These are phyloP conservation scores for Rhodotorula babjevae DNA, from an alignment of 768 basidiomycete genomes.

Conservation along the genomic window DNA sequence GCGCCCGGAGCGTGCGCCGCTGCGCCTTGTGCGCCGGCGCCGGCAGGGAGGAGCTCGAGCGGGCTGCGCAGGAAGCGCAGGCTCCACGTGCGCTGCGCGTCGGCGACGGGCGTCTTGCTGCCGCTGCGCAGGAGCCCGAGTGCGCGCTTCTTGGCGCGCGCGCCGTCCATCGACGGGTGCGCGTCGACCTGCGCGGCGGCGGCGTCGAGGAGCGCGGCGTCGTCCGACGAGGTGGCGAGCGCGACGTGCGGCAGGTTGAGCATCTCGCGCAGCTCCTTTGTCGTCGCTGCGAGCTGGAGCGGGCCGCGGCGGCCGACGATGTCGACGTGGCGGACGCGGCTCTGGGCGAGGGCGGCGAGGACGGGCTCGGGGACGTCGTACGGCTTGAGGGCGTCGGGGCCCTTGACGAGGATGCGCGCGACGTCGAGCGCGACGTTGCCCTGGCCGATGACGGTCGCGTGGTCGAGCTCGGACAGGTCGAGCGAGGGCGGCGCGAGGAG, in stretches of 20 bases:
- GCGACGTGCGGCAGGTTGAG: conserved; percentile 59
- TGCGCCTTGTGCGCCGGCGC: not conserved
- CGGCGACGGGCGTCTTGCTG: conserved; percentile 52
- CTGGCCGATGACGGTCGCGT: conserved; percentile 83
- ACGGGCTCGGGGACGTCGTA: conserved; percentile 77
- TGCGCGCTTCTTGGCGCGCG: conserved; percentile 48
- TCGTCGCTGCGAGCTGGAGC: conserved; percentile 80
- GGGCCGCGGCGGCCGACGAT: conserved; percentile 84
- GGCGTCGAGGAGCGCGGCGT: conserved; percentile 40
- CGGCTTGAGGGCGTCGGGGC: conserved; percentile 57
- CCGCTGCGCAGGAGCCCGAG: conserved; percentile 48
- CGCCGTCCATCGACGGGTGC: conserved; percentile 40
- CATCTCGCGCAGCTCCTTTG: conserved; percentile 88
- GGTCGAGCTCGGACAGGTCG: conserved; percentile 55
- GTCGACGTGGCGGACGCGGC: conserved; percentile 67
- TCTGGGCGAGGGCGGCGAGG: conserved; percentile 61
- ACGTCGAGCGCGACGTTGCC: conserved; percentile 93
- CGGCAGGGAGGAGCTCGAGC: conserved; percentile 44
- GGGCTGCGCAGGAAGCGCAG: conserved; percentile 78
- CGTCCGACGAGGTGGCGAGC: conserved; percentile 50
- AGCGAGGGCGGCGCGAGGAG: conserved; percentile 54
- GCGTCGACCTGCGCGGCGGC: conserved; percentile 41
- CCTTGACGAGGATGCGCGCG: conserved; percentile 79
- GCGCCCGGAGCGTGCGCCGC: not conserved
- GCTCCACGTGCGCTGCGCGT: conserved; percentile 70